Evolutionary conservation across 176 grass and related monocot species (phyloP), one percentile per base, ranked within the genome.

Genomic region (Carex scoparia): DNA sequence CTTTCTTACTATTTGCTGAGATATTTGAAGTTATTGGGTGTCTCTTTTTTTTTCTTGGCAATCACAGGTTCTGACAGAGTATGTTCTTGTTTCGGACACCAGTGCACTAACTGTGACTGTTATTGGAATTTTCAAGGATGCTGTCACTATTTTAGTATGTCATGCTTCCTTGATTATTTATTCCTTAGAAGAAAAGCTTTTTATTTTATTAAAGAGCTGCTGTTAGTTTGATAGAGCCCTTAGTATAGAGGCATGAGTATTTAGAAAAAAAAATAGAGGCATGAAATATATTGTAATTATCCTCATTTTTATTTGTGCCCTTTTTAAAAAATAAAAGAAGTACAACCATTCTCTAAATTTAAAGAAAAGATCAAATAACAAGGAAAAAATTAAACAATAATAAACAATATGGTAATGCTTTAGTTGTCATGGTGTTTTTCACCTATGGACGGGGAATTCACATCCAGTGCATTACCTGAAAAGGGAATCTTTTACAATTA

Each of bases 71-170:
- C 93, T 98, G 89, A 95, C 86, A 61, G 96, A 98, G 90, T 98
- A 95, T 87, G 73, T 95, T 90, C 90, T 98, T 46, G 85, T 98
- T 88, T 98, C 96, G 77, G 91, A 88, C 40, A 98, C 96, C 38
- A 98, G 96, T 91, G 96, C 96, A 65, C 85, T 98, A 86, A 98
- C 96, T 87, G 89, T 98, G 70, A 98, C 91, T 69, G 72, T 98
- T 75, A 90, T 92, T 79, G 96, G 96, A 35, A 92, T 95, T 90
- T 87, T 98, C 38, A 98, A 98, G 84, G 96, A 98, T 74, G 96
- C 89, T 82, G 88, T 98, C 46, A 98, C 96, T 68, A 98, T 98
- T 88, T 85, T 95, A 89, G 96, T 98, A 98, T 84, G 72, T 81
- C 53, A 35, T 83, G 60, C 5, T 44, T 53, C 28, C 12, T 84